Evolutionary conservation across 305 asterid species (phyloP), one percentile per base, ranked within the genome.

Genomic region (Fraxinus angustifolia): DNA sequence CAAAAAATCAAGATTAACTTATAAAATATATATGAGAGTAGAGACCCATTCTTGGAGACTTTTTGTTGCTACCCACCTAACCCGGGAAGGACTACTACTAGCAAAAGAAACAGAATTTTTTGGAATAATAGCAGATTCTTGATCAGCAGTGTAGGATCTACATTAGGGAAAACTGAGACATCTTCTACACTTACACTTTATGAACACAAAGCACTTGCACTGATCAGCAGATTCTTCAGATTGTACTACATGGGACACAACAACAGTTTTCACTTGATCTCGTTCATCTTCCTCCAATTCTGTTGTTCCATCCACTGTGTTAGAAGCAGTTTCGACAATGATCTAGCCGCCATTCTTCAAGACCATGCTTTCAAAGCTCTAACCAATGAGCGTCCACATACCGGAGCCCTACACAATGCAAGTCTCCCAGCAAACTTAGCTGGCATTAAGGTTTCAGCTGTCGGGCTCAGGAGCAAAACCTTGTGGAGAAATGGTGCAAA

Each of bases 391-490:
- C 86, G 82, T 1, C 92, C 92, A 2, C 95, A 79, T 84, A 92
- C 93, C 0, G 95, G 93, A 4, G 86, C 88, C 3, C 87, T 91
- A 35, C 89, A 91, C 84, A 84, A 86, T 10, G 91, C 95, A 30
- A 86, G 81, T 23, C 90, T 91, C 77, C 97, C 97, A 0, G 77
- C 88, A 7, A 86, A 67, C 82, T 86, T 91, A 7, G 87, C 95
- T 6, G 95, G 93, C n/a, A 90, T 92, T 82, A 88, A 84, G 75
- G 85, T 91, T 42, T 85, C 95, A 0, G 88, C 81, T 0, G 85
- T 90, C 12, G 87, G 93, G 50, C 87, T 92, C 68, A 82, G 95
- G 82, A 92, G 91, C 91, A 84, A 82, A 58, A 91, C 94, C 34
- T 83, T 90, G 4, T 90, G 90, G 90, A 83, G 84, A 80, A 82